Conservation (phyloP, 306 rosid genomes). For the Begonia peltatifolia region DNA sequence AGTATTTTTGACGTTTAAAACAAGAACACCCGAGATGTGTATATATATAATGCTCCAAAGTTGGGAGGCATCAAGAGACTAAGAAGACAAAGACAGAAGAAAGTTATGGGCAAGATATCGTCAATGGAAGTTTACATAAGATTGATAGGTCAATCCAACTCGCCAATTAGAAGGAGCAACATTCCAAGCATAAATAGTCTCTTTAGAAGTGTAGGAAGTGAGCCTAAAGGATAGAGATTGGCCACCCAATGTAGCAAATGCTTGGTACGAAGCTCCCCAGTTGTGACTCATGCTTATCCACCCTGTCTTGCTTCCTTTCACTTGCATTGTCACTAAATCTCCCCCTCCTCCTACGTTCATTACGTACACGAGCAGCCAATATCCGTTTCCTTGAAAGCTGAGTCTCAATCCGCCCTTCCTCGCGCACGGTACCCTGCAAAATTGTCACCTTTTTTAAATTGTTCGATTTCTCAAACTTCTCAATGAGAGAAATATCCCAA, state of each 20-base stretch:
- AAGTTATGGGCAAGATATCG: neutral
- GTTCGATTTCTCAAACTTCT: too few relatives aligned
- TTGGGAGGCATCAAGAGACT: neutral
- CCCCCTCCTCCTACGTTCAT: slow-evolving; percentile 97
- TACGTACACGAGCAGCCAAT: slow-evolving; percentile 80
- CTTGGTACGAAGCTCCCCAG: slow-evolving; percentile 95
- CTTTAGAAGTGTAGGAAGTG: slow-evolving; percentile 53
- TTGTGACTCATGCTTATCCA: slow-evolving; percentile 91
- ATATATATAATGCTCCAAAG: neutral
- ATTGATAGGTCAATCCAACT: slow-evolving; percentile 40
- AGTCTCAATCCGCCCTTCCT: slow-evolving; percentile 53
- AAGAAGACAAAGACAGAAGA: neutral
- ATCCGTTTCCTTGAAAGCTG: slow-evolving; percentile 76
- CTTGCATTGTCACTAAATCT: slow-evolving; percentile 52
- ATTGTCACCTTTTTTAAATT: too few relatives aligned
- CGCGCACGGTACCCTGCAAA: slow-evolving; percentile 58
- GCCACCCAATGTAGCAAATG: slow-evolving; percentile 56
- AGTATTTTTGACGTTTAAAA: too few relatives aligned
- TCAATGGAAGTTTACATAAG: slow-evolving; percentile 39
- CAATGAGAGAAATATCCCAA: too few relatives aligned
- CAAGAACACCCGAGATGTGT: too few relatives aligned
- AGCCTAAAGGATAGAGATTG: slow-evolving; percentile 67
- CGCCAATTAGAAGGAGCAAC: slow-evolving; percentile 62
- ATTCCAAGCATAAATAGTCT: slow-evolving; percentile 55
- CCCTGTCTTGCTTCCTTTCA: slow-evolving; percentile 66